phyloP scores from a whole-genome alignment of 1,139 yeast species.

The Yamadazyma kanchanaburiensis region DNA sequence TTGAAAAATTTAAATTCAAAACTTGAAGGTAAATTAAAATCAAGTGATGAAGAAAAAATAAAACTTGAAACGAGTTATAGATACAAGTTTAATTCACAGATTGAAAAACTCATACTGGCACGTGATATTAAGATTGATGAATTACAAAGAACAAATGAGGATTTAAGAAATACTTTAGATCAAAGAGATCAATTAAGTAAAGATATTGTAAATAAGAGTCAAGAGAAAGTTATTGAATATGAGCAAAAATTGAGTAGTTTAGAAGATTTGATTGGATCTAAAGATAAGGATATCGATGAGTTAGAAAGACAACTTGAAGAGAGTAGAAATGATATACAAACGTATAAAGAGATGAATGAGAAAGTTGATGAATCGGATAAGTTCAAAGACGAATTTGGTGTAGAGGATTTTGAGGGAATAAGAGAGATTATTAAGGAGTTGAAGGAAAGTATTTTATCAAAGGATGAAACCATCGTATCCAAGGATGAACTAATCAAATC shows the following conservation, averaged over 20 bases:
- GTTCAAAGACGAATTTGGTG: conserved; percentile 3
- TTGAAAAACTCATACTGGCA: conserved; percentile 26
- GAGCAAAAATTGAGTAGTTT: conserved; percentile 5
- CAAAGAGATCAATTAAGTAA: conserved; percentile 5
- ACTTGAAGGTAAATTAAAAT: conserved; percentile 4
- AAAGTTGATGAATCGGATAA: neutral
- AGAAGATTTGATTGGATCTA: conserved; percentile 1
- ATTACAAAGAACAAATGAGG: conserved; percentile 6
- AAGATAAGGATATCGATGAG: conserved; percentile 4
- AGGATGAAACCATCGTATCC: neutral
- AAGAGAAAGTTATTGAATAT: conserved; percentile 8
- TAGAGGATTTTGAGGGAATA: conserved; percentile 3
- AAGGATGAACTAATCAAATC: neutral
- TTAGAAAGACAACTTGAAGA: conserved; percentile 1
- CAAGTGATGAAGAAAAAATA: conserved; percentile 11
- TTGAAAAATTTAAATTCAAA: conserved; percentile 1
- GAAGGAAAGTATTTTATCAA: neutral
- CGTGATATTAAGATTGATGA: conserved; percentile 19
- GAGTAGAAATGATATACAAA: conserved; percentile 1
- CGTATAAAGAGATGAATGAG: neutral
- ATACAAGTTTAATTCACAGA: conserved; percentile 24
- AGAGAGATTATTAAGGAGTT: conserved; percentile 2
- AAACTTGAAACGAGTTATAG: conserved; percentile 21
- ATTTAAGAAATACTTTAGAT: conserved; percentile 7
- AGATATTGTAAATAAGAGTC: conserved; percentile 9